Evolutionary conservation across 768 basidiomycete species (phyloP).

Genomic region (Hirschioporus abietinus): DNA sequence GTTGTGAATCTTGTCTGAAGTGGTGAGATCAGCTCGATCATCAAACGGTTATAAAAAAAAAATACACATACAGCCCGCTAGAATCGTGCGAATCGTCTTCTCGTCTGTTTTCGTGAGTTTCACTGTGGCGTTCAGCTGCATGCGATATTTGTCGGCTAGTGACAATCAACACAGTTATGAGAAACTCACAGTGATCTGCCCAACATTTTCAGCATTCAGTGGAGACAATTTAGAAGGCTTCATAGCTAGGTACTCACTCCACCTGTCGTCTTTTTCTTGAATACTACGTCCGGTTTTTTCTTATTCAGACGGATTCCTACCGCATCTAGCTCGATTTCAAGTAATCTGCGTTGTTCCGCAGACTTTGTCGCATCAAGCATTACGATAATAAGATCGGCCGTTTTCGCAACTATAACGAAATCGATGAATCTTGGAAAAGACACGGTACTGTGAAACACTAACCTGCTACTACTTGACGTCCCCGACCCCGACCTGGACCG

Average conservation of each 20-base stretch:
- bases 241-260: constrained; percentile 51
- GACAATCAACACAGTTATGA: not conserved
- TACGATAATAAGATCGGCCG: constrained; percentile 87
- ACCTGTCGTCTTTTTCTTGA: constrained; percentile 89
- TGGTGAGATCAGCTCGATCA: not conserved
- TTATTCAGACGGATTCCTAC: constrained; percentile 96
- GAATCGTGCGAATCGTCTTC: constrained; percentile 86
- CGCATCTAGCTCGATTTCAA: constrained; percentile 93
- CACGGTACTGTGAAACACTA: constrained; percentile 15
- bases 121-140: constrained; percentile 80
- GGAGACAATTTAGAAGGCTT: constrained; percentile 6
- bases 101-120: constrained; percentile 94
- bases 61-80: constrained; percentile 68
- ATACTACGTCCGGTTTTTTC: constrained; percentile 85
- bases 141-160: constrained; percentile 8
- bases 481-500: constrained; percentile 70
- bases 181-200: constrained; percentile 62
- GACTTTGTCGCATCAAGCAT: constrained; percentile 94
- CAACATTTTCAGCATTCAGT: constrained; percentile 9
- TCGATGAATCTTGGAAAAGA: not conserved
- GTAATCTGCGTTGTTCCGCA: constrained; percentile 80
- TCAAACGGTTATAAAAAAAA: not conserved
- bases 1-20: constrained; percentile 79
- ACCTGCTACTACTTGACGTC: constrained; percentile 95
- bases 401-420: constrained; percentile 59